A percentile compares a stretch with the other conserved stretches of the same genome.
These are phyloP conservation scores for Candida hispaniensis DNA, from an alignment of 805 yeast genomes.

Conservation along the genomic window DNA sequence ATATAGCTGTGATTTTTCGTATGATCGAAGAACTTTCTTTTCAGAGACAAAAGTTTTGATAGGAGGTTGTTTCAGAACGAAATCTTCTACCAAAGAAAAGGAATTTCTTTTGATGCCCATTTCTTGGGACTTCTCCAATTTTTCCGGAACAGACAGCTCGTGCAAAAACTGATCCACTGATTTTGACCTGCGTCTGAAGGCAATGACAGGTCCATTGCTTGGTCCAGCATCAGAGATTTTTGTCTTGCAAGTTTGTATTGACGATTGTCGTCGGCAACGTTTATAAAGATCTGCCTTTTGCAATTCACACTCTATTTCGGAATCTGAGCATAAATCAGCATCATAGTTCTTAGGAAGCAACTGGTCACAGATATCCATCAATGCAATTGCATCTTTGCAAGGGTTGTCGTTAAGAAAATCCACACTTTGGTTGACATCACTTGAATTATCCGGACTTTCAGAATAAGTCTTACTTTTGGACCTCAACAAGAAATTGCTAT, in stretches of 20 bases:
- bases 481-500: too few relatives aligned
- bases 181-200: slow-evolving; percentile 8
- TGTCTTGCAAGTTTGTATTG: slow-evolving; percentile 5
- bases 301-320: too few relatives aligned
- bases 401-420: too few relatives aligned
- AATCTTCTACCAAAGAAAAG: slow-evolving; percentile 9
- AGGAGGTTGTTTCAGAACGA: slow-evolving; percentile 10
- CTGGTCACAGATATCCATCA: too few relatives aligned
- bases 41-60: slow-evolving; percentile 11
- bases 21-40: slow-evolving; percentile 10
- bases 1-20: slow-evolving; percentile 16
- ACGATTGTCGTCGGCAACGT: slow-evolving; percentile 7
- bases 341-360: too few relatives aligned
- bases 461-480: too few relatives aligned
- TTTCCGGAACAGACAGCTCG: slow-evolving; percentile 13
- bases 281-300: neutral
- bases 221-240: neutral
- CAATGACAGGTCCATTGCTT: slow-evolving; percentile 5
- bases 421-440: too few relatives aligned
- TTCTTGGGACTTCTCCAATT: slow-evolving; percentile 9
- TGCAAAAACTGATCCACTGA: slow-evolving; percentile 14
- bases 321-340: too few relatives aligned
- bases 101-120: slow-evolving; percentile 9
- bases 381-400: too few relatives aligned
- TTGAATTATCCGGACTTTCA: too few relatives aligned